These are phyloP conservation scores for Fusarium humuli DNA, from an alignment of 2,329 filamentous ascomycete species.

Conservation along the genomic window DNA sequence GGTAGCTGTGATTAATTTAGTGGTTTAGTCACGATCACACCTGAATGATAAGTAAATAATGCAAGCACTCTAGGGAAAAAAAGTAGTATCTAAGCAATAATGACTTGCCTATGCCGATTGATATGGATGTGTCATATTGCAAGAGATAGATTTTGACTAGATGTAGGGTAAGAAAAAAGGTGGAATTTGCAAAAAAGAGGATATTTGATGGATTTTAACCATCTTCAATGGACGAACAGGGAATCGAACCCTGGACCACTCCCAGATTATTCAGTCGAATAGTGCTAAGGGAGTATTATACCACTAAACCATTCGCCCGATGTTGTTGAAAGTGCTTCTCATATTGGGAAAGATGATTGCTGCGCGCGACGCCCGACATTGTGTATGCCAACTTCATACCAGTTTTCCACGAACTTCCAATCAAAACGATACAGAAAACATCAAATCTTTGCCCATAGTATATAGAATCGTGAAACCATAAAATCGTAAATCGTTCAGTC, in stretches of 20 bases:
- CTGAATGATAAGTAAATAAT: fast-evolving
- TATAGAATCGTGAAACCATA: not conserved
- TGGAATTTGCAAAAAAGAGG: constrained; percentile 33
- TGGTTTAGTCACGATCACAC: not conserved
- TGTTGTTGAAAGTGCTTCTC: fast-evolving
- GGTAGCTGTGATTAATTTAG: fast-evolving
- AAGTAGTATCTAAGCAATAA: not conserved
- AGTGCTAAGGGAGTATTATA: constrained; percentile 51
- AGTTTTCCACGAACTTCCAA: not conserved
- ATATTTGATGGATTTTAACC: constrained; percentile 37
- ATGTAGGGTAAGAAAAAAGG: not conserved
- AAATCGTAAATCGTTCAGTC: not conserved
- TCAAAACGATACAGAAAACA: not conserved
- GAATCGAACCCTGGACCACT: constrained; percentile 51
- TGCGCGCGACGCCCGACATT: not conserved
- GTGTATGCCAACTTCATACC: not conserved
- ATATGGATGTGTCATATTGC: not conserved
- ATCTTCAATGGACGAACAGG: constrained; percentile 46
- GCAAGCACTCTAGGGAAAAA: not conserved
- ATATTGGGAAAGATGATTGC: not conserved
- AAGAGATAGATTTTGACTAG: too few relatives aligned
- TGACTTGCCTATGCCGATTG: fast-evolving
- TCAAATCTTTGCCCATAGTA: not conserved
- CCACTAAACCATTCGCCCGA: constrained; percentile 50
- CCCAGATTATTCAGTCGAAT: constrained; percentile 40